phyloP scores from a whole-genome alignment of 2,329 filamentous ascomycete genomes.

The Aspergillus arachidicola region DNA sequence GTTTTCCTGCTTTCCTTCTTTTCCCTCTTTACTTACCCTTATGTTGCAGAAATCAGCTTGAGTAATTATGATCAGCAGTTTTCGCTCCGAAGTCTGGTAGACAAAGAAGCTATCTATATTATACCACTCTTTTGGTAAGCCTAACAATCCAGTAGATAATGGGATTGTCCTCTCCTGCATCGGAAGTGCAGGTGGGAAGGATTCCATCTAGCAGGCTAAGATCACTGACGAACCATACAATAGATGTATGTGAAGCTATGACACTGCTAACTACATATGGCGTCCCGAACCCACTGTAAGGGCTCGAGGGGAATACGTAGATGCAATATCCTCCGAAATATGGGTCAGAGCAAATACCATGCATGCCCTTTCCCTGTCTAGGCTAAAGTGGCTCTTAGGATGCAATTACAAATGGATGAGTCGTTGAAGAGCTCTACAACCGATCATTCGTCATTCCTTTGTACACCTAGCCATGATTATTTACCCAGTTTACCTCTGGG shows the following conservation, averaged over 20 bases:
- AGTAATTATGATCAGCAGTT: neutral
- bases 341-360: neutral
- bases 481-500: neutral
- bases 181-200: neutral
- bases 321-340: neutral
- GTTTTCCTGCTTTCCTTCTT: neutral
- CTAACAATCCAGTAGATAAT: neutral
- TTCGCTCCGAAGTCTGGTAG: neutral
- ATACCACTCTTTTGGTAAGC: neutral
- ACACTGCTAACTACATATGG: neutral
- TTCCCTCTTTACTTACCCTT: no score
- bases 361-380: neutral
- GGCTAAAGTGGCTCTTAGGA: neutral
- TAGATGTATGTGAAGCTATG: constrained; percentile 1
- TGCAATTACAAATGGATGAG: neutral
- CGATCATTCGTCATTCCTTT: neutral
- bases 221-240: neutral
- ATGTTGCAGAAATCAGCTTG: neutral
- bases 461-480: neutral
- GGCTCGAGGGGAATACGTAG: neutral
- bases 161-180: neutral
- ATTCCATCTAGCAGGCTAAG: neutral
- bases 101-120: neutral
- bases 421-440: neutral
- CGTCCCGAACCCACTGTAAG: neutral